These are phyloP conservation scores for Gamsiella multidivaricata DNA, from an alignment of 192 early-diverging fungal species.

Conservation along the genomic window DNA sequence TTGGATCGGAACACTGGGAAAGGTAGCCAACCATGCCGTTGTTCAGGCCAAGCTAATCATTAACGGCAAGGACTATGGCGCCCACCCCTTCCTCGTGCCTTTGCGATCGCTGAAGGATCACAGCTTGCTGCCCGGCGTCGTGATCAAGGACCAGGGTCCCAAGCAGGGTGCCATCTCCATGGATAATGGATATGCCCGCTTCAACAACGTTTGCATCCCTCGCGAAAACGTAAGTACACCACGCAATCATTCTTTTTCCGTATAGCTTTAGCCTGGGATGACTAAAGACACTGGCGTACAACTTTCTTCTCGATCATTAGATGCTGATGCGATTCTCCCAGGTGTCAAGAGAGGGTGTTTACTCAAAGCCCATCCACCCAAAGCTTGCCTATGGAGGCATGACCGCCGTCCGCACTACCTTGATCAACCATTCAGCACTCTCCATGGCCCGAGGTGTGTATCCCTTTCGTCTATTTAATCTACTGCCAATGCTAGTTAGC, in stretches of 20 bases:
- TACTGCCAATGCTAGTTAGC: conserved; percentile 42
- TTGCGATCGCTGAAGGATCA: conserved; percentile 81
- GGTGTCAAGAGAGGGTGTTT: conserved; percentile 74
- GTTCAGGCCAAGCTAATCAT: conserved; percentile 86
- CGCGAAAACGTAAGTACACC: conserved; percentile 70
- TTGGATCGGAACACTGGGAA: conserved; percentile 89
- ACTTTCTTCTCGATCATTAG: conserved; percentile 60
- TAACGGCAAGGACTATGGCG: conserved; percentile 78
- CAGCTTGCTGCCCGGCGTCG: conserved; percentile 76
- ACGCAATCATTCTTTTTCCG: not conserved
- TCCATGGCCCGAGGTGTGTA: conserved; percentile 62
- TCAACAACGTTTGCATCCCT: conserved; percentile 83
- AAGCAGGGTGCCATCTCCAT: conserved; percentile 88
- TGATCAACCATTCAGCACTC: conserved; percentile 70
- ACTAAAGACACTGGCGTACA: too few species aligned
- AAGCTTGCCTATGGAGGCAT: conserved; percentile 84
- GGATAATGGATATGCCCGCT: conserved; percentile 89
- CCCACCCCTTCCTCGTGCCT: conserved; percentile 85
- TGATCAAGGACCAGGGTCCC: conserved; percentile 85
- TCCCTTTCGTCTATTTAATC: conserved; percentile 53
- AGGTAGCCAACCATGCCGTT: conserved; percentile 82
- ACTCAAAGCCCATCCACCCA: conserved; percentile 77
- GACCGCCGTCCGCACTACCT: conserved; percentile 77
- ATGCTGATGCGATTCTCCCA: conserved; percentile 92
- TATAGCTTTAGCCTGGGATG: not conserved